Evolutionary conservation across 2,329 filamentous ascomycete genomes (phyloP), one percentile per base, ranked within the genome.

Genomic region (Ophiostoma triangulosporum): DNA sequence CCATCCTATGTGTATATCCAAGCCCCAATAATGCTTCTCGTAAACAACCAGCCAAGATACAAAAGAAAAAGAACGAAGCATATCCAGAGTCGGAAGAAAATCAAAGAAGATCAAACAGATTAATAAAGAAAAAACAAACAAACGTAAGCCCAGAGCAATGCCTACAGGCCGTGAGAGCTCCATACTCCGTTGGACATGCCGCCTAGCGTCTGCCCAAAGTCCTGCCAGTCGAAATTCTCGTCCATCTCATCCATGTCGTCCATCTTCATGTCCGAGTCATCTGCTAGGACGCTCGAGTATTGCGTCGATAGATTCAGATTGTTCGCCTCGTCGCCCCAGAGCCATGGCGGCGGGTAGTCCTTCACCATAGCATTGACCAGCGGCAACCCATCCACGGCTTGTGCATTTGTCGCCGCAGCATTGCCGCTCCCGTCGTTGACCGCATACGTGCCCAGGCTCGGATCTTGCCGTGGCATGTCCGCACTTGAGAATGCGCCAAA

Each of bases 341-440:
- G 69, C 58, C 78, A 80, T 48, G 77, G 75, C 6, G 78, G 73
- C 2, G 76, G 70, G 11, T 73, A 73, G 24, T 70, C 70, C 3
- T 69, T 68, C 22, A 59, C 69, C 1, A 66, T 76, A 5, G 73
- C 75, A 3, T 78, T 59, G 5, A 61, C 50, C 3, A 62, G 55
- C 9, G 61, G 59, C 11, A 59, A 59, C 32, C 38, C 48, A 8
- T 50, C 35, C 14, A 43, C 3, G 6, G 14, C 43, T 17, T 46
- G 26, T 27, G 3, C 35, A 17, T 6, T 17, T 17, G 26, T 29
- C 15, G 15, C 29, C 12, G 24, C n/a, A 27, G 6, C n/a, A 9
- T 11, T 32, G 45, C n/a, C n/a, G 45, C 15, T 43, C 43, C 35
- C 14, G 46, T 33, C 43, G 46, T 32, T 35, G 50, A 7, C 14